Conservation (phyloP, 192 early-diverging fungal genomes). For the Chytriomyces confervae region DNA sequence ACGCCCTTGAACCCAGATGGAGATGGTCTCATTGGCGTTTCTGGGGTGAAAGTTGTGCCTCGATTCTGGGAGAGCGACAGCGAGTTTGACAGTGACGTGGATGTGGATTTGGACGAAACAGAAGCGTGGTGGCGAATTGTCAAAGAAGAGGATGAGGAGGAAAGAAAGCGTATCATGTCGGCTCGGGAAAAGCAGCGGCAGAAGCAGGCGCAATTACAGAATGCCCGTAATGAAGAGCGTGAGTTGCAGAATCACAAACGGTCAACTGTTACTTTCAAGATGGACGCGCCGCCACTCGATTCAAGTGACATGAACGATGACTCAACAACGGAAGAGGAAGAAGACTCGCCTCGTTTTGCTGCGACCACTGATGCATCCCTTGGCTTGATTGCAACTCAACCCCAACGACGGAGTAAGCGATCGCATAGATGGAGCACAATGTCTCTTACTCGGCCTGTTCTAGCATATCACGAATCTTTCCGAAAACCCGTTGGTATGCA, state of each 20-base stretch:
- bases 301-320: not conserved
- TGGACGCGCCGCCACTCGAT: not conserved
- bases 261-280: not conserved
- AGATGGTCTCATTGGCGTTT: conserved; percentile 31
- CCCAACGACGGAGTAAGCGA: not conserved
- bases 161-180: not conserved
- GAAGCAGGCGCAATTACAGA: not conserved
- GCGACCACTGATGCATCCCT: not conserved
- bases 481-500: not conserved
- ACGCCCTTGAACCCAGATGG: conserved; percentile 32
- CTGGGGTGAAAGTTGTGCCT: conserved; percentile 15
- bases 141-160: not conserved
- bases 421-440: conserved; percentile 34
- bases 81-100: conserved; percentile 61
- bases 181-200: not conserved
- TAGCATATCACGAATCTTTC: conserved; percentile 30
- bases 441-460: conserved; percentile 32
- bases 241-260: not conserved
- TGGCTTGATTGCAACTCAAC: not conserved
- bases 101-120: conserved; percentile 35
- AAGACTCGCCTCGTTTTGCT: not conserved
- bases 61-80: conserved; percentile 54
- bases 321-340: not conserved
- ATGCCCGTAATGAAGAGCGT: not conserved
- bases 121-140: conserved; percentile 25